Conservation (phyloP, 2,329 filamentous ascomycete genomes). For the Aspergillus sp. region DNA sequence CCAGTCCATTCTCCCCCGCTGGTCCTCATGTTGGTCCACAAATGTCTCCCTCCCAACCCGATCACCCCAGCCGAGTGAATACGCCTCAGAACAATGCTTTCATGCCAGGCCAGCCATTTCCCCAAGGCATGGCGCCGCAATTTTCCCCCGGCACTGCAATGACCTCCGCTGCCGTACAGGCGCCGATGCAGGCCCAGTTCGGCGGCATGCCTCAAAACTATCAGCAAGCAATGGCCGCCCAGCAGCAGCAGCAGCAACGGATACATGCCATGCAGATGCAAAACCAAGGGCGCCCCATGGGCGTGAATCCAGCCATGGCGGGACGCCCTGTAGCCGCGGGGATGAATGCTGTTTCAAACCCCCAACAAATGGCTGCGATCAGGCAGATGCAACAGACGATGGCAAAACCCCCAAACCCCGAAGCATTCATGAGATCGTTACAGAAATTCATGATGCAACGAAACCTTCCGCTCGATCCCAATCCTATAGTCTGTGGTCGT, state of each 20-base stretch:
- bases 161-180: constrained; percentile 39
- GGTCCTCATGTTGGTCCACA: constrained; percentile 70
- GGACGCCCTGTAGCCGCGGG: constrained; percentile 33
- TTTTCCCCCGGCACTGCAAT: constrained; percentile 41
- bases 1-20: constrained; percentile 82
- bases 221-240: constrained; percentile 64
- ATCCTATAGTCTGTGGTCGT: constrained; percentile 71
- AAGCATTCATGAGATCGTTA: constrained; percentile 74
- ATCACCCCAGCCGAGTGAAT: constrained; percentile 63
- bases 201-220: constrained; percentile 51
- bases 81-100: constrained; percentile 74
- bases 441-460: constrained; percentile 74
- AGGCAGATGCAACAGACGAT: constrained; percentile 51
- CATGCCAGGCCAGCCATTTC: constrained; percentile 51
- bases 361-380: constrained; percentile 44
- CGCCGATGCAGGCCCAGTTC: constrained; percentile 50
- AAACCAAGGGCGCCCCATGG: constrained; percentile 67
- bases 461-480: constrained; percentile 70
- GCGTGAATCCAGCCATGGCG: constrained; percentile 39
- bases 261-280: constrained; percentile 83
- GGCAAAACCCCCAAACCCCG: constrained; percentile 49
- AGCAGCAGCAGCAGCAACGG: constrained; percentile 61
- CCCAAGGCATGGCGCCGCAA: constrained; percentile 41
- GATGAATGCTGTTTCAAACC: constrained; percentile 40
- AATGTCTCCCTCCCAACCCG: constrained; percentile 73